Evolutionary conservation across 495 filamentous ascomycete species (phyloP).

Genomic region (Penicillium canescens): DNA sequence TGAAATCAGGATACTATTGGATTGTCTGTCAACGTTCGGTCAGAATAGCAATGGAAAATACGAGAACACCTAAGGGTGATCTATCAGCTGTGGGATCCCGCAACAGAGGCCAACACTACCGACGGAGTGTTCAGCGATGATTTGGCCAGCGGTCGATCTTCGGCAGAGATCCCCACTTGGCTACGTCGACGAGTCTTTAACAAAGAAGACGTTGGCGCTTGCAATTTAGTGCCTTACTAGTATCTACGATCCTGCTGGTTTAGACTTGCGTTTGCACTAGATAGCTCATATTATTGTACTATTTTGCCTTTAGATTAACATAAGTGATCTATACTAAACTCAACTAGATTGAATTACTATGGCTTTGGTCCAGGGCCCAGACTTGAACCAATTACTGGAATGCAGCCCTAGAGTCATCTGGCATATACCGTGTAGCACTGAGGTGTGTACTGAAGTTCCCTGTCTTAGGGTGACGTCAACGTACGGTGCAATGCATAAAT

Average conservation of each 20-base stretch:
- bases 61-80: background rate
- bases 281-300: background rate
- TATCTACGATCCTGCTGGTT: background rate
- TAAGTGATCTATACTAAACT: slow-evolving; percentile 5
- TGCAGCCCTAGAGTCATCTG: no score
- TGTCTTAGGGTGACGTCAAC: no score
- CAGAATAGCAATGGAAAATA: background rate
- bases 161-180: background rate
- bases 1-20: background rate
- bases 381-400: no score
- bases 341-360: background rate
- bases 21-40: background rate
- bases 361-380: no score
- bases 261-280: background rate
- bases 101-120: slow-evolving; percentile 1
- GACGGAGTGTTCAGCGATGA: slow-evolving; percentile 1
- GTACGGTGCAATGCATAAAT: no score
- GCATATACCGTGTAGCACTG: no score
- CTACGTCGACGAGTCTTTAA: background rate
- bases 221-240: background rate
- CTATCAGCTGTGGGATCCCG: background rate
- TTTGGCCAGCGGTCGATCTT: background rate
- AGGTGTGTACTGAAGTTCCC: no score
- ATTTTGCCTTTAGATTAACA: background rate
- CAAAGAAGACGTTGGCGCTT: background rate